phyloP scores from a whole-genome alignment of 352 stramenopile species.

The Phytophthora pisi region DNA sequence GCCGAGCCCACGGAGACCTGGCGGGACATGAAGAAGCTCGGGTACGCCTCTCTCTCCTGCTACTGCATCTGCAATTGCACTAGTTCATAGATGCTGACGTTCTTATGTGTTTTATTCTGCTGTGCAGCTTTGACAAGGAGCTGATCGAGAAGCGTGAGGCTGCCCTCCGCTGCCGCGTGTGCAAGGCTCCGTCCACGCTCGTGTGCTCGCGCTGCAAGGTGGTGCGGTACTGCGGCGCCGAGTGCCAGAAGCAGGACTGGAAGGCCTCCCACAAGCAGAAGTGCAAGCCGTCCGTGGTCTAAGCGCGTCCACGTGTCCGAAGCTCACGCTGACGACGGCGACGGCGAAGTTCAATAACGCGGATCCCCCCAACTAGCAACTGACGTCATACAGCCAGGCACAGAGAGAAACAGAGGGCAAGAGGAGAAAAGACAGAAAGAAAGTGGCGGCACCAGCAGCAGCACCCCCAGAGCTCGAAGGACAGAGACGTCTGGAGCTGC shows the following conservation, averaged over 20 bases:
- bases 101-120: constrained; percentile 6
- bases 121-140: constrained; percentile 68
- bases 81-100: constrained; percentile 7
- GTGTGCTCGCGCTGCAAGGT: constrained; percentile 89
- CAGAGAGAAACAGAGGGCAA: constrained; percentile 20
- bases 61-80: background rate
- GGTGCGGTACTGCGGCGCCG: constrained; percentile 85
- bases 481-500: constrained; percentile 26
- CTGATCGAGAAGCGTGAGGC: constrained; percentile 75
- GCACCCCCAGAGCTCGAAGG: constrained; percentile 15
- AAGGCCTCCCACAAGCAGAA: constrained; percentile 86
- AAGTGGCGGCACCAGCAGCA: constrained; percentile 26
- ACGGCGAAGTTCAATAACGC: constrained; percentile 19
- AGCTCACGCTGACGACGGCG: constrained; percentile 29
- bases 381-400: constrained; percentile 27
- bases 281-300: constrained; percentile 69
- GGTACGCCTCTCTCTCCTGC: constrained; percentile 43
- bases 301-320: constrained; percentile 23
- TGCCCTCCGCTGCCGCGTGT: constrained; percentile 80
- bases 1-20: constrained; percentile 89
- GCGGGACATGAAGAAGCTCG: constrained; percentile 90
- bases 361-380: constrained; percentile 13
- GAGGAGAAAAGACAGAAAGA: constrained; percentile 26
- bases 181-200: constrained; percentile 74
- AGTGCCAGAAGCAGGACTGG: constrained; percentile 92